Conservation (phyloP, 106 monocot genomes). For the Phalaenopsis aphrodite region DNA sequence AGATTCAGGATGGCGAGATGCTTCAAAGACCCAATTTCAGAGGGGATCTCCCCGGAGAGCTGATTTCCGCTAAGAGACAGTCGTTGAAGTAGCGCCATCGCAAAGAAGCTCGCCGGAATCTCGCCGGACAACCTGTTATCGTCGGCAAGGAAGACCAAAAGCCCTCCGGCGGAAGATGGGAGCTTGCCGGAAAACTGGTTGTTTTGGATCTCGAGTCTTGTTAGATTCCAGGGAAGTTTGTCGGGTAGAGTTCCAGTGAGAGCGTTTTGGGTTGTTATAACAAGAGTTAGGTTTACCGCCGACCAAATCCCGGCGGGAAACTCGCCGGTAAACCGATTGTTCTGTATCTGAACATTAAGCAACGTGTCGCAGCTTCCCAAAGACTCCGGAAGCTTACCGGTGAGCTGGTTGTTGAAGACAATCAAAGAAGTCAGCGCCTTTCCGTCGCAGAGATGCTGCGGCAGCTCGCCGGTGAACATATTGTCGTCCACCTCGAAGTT, state of each 20-base stretch:
- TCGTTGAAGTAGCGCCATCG: conserved; percentile 16
- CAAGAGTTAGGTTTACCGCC: conserved; percentile 18
- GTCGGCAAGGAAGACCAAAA: conserved; percentile 29
- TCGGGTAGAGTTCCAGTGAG: conserved; percentile 52
- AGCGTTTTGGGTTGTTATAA: conserved; percentile 33
- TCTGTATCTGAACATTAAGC: conserved; percentile 27
- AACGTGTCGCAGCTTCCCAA: conserved; percentile 33
- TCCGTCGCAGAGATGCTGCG: conserved; percentile 28
- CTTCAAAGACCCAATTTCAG: conserved; percentile 10
- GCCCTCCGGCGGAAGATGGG: conserved; percentile 23
- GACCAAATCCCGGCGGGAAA: conserved; percentile 52
- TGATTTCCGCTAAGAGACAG: conserved; percentile 34
- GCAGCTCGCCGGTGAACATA: conserved; percentile 41
- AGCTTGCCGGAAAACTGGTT: conserved; percentile 59
- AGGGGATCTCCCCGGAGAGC: conserved; percentile 48
- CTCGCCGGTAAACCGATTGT: conserved; percentile 44
- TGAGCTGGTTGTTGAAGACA: conserved; percentile 44
- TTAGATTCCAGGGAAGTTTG: conserved; percentile 31
- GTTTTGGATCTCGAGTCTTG: conserved; percentile 36
- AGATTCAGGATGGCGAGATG: conserved; percentile 28
- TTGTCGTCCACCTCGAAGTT: conserved; percentile 52
- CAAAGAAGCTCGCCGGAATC: conserved; percentile 20
- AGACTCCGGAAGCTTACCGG: conserved; percentile 36
- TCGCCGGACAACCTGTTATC: conserved; percentile 53
- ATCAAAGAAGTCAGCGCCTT: conserved; percentile 15